Percentiles rank a stretch among this genome's conserved stretches.
Evolutionary conservation across 208 protist species (phyloP).

Genomic region (Acanthamoeba triangularis): DNA sequence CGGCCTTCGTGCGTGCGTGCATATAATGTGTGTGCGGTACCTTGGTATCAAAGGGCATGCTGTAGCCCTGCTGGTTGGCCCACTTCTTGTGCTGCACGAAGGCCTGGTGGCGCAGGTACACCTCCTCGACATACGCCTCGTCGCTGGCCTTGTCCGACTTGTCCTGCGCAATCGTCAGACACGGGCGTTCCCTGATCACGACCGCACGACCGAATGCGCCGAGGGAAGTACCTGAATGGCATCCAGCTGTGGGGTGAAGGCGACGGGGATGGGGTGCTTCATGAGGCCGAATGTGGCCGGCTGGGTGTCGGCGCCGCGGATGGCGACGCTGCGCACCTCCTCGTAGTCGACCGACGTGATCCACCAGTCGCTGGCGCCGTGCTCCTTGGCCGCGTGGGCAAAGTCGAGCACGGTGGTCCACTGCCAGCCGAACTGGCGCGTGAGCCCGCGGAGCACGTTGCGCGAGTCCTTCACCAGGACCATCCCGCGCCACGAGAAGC

Average conservation of each 20-base stretch:
- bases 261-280: conserved; percentile 3
- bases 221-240: neutral
- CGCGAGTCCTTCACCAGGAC: neutral
- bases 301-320: neutral
- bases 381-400: conserved; percentile 4
- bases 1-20: neutral
- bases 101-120: neutral
- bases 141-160: neutral
- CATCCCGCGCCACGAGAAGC: conserved; percentile 8
- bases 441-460: conserved; percentile 9
- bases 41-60: neutral
- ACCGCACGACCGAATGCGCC: no score
- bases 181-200: no score
- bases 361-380: conserved; percentile 19
- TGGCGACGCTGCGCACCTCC: conserved; percentile 18
- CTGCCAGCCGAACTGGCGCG: neutral
- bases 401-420: conserved; percentile 50
- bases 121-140: neutral
- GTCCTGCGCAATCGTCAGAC: neutral
- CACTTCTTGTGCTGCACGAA: conserved; percentile 9
- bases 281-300: conserved; percentile 11
- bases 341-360: conserved; percentile 9
- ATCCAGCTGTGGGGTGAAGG: neutral
- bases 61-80: conserved; percentile 12
- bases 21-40: neutral